phyloP scores from a whole-genome alignment of 2,329 filamentous ascomycete species.

The Aspergillus flavus region DNA sequence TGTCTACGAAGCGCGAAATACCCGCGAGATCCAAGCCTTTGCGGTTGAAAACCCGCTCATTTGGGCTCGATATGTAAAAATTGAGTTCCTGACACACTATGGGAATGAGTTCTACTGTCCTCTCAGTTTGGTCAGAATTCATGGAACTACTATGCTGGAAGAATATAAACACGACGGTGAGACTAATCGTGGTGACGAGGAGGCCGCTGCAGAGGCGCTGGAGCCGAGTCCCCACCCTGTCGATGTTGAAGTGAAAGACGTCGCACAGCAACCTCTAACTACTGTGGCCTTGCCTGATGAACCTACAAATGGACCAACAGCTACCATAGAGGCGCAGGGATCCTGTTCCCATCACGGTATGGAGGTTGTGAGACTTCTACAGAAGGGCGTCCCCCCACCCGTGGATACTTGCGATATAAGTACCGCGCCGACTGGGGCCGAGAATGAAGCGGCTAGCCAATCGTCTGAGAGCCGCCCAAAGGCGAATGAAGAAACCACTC shows the following conservation, averaged over 20 bases:
- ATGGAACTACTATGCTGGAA: conserved; percentile 92
- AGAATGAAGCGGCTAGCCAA: not conserved
- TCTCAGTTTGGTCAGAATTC: conserved; percentile 83
- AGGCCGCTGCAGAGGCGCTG: conserved; percentile 60
- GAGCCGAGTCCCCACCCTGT: conserved; percentile 23
- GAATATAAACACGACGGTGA: conserved; percentile 89
- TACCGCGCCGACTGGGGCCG: not conserved
- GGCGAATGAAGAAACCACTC: not conserved
- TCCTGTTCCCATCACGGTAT: not conserved
- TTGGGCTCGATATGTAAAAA: conserved; percentile 88
- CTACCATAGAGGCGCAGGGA: not conserved
- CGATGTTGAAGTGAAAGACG: conserved; percentile 21
- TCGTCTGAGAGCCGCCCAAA: not conserved
- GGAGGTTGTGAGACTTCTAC: not conserved
- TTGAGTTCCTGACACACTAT: conserved; percentile 92
- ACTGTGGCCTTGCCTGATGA: conserved; percentile 17
- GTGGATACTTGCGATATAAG: not conserved
- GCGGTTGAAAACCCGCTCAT: conserved; percentile 92
- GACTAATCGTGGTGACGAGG: conserved; percentile 57
- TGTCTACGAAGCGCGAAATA: conserved; percentile 87
- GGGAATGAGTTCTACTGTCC: conserved; percentile 98
- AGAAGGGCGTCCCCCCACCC: not conserved
- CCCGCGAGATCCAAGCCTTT: conserved; percentile 91
- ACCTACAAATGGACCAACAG: not conserved
- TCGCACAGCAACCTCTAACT: conserved; percentile 15